Percentiles rank a stretch among this genome's conserved stretches.
phyloP scores from a whole-genome alignment of 164 flowering plant genomes.

The Cinnamomum chago region DNA sequence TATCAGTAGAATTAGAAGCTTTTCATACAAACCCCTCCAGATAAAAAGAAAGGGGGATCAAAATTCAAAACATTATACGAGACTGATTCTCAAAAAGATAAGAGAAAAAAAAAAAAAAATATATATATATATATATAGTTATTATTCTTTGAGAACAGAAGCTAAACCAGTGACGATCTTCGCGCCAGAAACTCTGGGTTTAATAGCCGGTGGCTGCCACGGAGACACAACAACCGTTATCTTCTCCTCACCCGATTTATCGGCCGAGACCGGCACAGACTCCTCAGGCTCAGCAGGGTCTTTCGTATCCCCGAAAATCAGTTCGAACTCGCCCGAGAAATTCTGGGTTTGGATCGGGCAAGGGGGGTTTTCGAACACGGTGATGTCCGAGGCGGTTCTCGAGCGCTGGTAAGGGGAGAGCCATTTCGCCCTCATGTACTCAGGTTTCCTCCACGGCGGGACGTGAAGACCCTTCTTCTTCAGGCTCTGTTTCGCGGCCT shows the following conservation, averaged over 20 bases:
- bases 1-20: not conserved
- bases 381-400: not conserved
- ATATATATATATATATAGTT: too few species aligned
- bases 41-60: not conserved
- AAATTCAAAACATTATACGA: not conserved
- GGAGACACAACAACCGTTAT: conserved; percentile 18
- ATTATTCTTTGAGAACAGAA: conserved; percentile 47
- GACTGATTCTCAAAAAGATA: not conserved
- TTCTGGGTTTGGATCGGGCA: conserved; percentile 7
- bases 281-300: not conserved
- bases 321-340: conserved; percentile 22
- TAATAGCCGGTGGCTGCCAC: conserved; percentile 52
- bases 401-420: conserved; percentile 41
- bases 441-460: conserved; percentile 84
- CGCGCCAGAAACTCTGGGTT: conserved; percentile 38
- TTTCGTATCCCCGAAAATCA: conserved; percentile 11
- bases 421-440: conserved; percentile 77
- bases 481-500: conserved; percentile 75
- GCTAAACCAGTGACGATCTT: conserved; percentile 64
- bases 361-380: not conserved
- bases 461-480: conserved; percentile 86
- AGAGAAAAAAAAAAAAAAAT: not conserved
- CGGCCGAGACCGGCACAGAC: conserved; percentile 12
- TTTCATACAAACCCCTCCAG: not conserved
- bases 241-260: conserved; percentile 27